Evolutionary conservation across 2,329 filamentous ascomycete genomes (phyloP), one percentile per base, ranked within the genome.

Genomic region (Pseudocercospora macadamiae): DNA sequence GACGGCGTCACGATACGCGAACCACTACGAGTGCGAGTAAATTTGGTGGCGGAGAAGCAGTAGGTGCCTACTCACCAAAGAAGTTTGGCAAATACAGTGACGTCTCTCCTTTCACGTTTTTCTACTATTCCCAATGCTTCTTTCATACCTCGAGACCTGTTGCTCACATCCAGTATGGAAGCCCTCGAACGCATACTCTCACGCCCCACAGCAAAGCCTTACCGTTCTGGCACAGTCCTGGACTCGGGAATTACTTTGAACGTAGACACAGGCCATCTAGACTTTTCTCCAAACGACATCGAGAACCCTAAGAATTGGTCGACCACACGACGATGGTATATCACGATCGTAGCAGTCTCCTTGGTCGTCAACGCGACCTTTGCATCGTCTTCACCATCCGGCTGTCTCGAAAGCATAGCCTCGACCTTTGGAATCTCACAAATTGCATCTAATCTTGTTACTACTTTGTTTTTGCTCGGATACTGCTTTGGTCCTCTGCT

Each of bases 401-500:
- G 70, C 6, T 70, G 62, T 52, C 59, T 74, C 6, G 52, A 71
- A 47, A 74, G 77, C 47, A 80, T 82, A 39, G 69, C 74, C 1
- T 55, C 75, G 59, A 68, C 76, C 9, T 83, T 85, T 57, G 60
- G 70, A 8, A 74, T 85, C 1, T 83, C 82, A 0, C 61, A 60
- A 5, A 77, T 79, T 57, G 80, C 74, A 9, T 61, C 68, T 1
- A 65, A 64, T 34, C 59, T 71, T 25, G 68, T 70, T 26, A 64
- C 66, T 1, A 71, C 69, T 3, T 52, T 71, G 1, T 72, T 70
- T 45, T 45, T 72, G 7, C 63, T 71, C 1, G 69, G 70, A 14
- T 89, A 88, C 67, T 83, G 87, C 19, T 79, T 82, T 2, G 85
- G 85, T 0, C 84, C 85, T 0, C 72, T 88, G 4, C 73, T 88